phyloP scores from a whole-genome alignment of 2,329 filamentous ascomycete genomes.

The Pseudocercospora musae region DNA sequence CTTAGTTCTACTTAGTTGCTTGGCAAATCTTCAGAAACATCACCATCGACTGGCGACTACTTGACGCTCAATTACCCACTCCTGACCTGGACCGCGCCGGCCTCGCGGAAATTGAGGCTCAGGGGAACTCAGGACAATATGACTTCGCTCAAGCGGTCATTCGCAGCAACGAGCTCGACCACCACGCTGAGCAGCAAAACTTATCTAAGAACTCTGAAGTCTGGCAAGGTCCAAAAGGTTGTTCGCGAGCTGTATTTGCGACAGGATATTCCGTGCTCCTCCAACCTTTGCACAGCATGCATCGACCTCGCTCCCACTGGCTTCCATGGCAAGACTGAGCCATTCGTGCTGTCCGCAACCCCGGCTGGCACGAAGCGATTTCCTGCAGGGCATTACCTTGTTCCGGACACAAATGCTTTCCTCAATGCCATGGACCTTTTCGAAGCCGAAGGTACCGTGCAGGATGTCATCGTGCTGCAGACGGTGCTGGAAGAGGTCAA shows the following conservation, averaged over 20 bases:
- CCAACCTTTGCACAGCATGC: slow-evolving; percentile 77
- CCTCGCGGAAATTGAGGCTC: not conserved
- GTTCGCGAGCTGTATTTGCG: slow-evolving; percentile 93
- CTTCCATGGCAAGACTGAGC: slow-evolving; percentile 71
- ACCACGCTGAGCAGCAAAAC: slow-evolving; percentile 79
- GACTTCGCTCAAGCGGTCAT: slow-evolving; percentile 62
- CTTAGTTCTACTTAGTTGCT: not conserved
- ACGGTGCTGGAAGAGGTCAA: slow-evolving; percentile 95
- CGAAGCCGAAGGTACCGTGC: slow-evolving; percentile 85
- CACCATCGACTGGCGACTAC: not conserved
- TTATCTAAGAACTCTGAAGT: slow-evolving; percentile 90
- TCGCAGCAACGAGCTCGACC: slow-evolving; percentile 60
- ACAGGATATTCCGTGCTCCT: slow-evolving; percentile 96
- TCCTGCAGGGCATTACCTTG: slow-evolving; percentile 84
- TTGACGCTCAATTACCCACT: not conserved
- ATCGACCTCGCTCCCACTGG: slow-evolving; percentile 69
- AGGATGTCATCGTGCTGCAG: slow-evolving; percentile 94
- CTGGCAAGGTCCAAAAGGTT: slow-evolving; percentile 97
- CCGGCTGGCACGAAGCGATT: slow-evolving; percentile 80
- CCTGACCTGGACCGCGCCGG: not conserved
- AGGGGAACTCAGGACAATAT: slow-evolving; percentile 36
- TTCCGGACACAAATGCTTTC: slow-evolving; percentile 94
- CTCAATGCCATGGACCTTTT: slow-evolving; percentile 96
- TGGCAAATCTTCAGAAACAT: not conserved
- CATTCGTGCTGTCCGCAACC: slow-evolving; percentile 84